phyloP scores from a whole-genome alignment of 108 stramenopile species.

The Skeletonema costatum region DNA sequence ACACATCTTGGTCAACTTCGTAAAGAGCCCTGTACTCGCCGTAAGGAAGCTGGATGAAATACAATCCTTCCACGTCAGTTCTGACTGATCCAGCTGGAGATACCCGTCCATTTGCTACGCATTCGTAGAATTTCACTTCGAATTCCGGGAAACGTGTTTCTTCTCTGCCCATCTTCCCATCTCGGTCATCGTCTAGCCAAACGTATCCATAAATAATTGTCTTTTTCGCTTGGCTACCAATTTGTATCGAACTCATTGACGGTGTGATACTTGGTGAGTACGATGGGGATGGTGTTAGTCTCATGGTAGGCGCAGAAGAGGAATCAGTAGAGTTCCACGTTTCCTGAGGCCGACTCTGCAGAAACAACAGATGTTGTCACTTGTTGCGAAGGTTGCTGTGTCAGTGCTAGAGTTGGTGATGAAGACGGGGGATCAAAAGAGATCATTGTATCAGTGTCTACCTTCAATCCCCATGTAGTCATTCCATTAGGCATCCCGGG shows the following conservation, averaged over 20 bases:
- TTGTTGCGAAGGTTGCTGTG: conserved; percentile 2
- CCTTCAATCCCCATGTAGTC: conserved; percentile 35
- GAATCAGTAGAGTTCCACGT: background rate
- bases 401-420: conserved; percentile 27
- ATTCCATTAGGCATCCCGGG: conserved; percentile 34
- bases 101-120: background rate
- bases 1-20: conserved; percentile 21
- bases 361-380: background rate
- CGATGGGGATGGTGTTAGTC: background rate
- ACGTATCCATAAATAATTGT: conserved; percentile 14
- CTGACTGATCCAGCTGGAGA: background rate
- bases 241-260: background rate
- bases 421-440: conserved; percentile 68
- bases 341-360: background rate
- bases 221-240: background rate
- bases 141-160: conserved; percentile 20
- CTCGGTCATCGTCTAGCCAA: conserved; percentile 34
- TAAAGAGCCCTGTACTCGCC: conserved; percentile 25
- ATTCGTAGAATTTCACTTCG: conserved; percentile 19
- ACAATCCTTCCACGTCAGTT: conserved; percentile 29
- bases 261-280: background rate
- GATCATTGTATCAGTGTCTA: conserved; percentile 56
- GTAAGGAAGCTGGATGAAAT: conserved; percentile 21
- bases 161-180: conserved; percentile 23
- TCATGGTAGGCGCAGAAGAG: background rate